Conservation (phyloP, 2,329 filamentous ascomycete species). For the Calonectria naviculata region DNA sequence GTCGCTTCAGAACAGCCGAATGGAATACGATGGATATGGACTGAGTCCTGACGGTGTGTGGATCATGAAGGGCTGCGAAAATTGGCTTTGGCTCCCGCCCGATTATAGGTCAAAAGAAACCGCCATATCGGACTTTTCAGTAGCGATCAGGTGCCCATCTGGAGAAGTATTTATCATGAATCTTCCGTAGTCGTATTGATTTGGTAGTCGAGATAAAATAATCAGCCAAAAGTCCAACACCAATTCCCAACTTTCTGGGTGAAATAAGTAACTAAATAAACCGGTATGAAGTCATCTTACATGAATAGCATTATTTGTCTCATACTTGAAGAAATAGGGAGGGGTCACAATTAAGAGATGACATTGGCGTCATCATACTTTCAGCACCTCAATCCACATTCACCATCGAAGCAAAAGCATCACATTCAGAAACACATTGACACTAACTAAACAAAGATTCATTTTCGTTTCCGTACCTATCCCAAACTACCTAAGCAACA, state of each 20-base stretch:
- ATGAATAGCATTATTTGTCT: too few relatives aligned
- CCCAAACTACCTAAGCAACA: constrained; percentile 18
- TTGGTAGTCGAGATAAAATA: too few relatives aligned
- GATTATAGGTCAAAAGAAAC: neutral
- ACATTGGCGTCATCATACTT: too few relatives aligned
- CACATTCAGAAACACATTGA: neutral
- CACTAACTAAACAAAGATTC: constrained; percentile 3
- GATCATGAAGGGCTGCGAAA: neutral
- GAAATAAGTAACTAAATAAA: too few relatives aligned
- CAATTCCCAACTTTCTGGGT: too few relatives aligned
- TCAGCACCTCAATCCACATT: too few relatives aligned
- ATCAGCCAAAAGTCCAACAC: too few relatives aligned
- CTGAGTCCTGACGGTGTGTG: neutral
- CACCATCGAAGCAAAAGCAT: neutral
- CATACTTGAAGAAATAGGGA: too few relatives aligned
- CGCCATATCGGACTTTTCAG: neutral
- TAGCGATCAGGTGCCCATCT: neutral
- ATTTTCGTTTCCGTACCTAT: constrained; percentile 26
- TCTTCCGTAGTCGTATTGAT: neutral
- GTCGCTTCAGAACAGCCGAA: neutral
- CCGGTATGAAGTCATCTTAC: too few relatives aligned
- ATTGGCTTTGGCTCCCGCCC: neutral
- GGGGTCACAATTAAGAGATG: too few relatives aligned
- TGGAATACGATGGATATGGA: neutral
- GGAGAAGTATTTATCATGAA: neutral